These are phyloP conservation scores for Akebia trifoliata DNA, from an alignment of 164 flowering plant genomes.

Conservation along the genomic window DNA sequence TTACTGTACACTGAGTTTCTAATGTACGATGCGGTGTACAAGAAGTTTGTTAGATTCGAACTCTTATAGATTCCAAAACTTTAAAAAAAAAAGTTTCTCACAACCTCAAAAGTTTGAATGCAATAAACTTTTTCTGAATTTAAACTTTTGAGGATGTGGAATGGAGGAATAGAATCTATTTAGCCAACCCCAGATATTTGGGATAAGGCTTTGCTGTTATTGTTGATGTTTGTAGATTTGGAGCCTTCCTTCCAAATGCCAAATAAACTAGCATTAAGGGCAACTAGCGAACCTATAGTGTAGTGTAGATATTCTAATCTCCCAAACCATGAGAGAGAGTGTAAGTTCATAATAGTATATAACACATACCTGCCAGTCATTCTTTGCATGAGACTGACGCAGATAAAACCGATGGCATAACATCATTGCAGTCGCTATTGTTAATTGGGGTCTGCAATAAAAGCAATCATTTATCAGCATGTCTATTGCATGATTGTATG, in stretches of 20 bases:
- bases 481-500: not conserved
- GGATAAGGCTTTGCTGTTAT: no score
- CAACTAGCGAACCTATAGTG: no score
- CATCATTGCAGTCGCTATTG: slow-evolving; percentile 56
- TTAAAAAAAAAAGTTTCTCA: no score
- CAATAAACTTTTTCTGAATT: not conserved
- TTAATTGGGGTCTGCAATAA: slow-evolving; percentile 50
- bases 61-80: slow-evolving; percentile 5
- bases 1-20: slow-evolving; percentile 1
- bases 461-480: slow-evolving; percentile 3
- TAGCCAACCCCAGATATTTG: no score
- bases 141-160: not conserved
- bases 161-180: no score
- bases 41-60: not conserved
- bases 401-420: slow-evolving; percentile 66
- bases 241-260: slow-evolving; percentile 7
- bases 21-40: not conserved
- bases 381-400: slow-evolving; percentile 61
- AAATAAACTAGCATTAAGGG: slow-evolving; percentile 4
- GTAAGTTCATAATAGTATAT: not conserved
- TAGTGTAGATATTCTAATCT: slow-evolving; percentile 3
- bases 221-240: no score
- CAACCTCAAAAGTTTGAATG: no score
- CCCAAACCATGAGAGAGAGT: slow-evolving; percentile 5
- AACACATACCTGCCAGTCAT: slow-evolving; percentile 52